Percentiles rank a stretch among this genome's conserved stretches.
phyloP scores from a whole-genome alignment of 2,329 filamentous ascomycete species.

The Didymella keratinophila region DNA sequence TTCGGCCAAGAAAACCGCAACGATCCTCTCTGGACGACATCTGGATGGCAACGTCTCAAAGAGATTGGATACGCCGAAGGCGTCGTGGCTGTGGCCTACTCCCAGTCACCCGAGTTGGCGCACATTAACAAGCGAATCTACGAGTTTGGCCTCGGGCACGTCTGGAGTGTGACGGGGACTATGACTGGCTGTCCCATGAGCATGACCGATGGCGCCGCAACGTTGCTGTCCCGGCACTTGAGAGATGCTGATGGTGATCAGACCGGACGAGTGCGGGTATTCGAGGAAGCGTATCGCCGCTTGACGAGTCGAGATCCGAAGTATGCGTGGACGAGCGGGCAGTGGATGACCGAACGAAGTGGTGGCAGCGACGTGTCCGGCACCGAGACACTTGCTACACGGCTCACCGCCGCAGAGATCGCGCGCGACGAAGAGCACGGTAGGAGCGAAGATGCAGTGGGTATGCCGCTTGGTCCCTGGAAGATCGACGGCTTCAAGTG shows the following conservation, averaged over 20 bases:
- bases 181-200: conserved; percentile 71
- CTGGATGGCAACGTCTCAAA: conserved; percentile 72
- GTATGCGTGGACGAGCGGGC: conserved; percentile 72
- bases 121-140: conserved; percentile 63
- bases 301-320: conserved; percentile 62
- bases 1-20: conserved; percentile 64
- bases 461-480: conserved; percentile 63
- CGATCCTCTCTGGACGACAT: conserved; percentile 67
- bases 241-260: conserved; percentile 37
- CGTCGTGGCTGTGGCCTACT: conserved; percentile 68
- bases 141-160: conserved; percentile 66
- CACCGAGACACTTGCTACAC: conserved; percentile 68
- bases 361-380: conserved; percentile 74
- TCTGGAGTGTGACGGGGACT: conserved; percentile 68
- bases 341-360: conserved; percentile 79
- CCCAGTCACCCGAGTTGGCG: conserved; percentile 56
- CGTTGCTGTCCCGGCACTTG: conserved; percentile 32
- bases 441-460: conserved; percentile 37
- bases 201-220: conserved; percentile 69
- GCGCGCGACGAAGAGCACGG: conserved; percentile 34
- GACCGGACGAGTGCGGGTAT: conserved; percentile 51
- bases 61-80: conserved; percentile 66
- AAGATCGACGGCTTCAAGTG: conserved; percentile 74
- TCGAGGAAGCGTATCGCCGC: conserved; percentile 62
- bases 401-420: conserved; percentile 34